Evolutionary conservation across 1,284 basidiomycete species (phyloP), one percentile per base, ranked within the genome.

Genomic region (Sporisorium graminicola): DNA sequence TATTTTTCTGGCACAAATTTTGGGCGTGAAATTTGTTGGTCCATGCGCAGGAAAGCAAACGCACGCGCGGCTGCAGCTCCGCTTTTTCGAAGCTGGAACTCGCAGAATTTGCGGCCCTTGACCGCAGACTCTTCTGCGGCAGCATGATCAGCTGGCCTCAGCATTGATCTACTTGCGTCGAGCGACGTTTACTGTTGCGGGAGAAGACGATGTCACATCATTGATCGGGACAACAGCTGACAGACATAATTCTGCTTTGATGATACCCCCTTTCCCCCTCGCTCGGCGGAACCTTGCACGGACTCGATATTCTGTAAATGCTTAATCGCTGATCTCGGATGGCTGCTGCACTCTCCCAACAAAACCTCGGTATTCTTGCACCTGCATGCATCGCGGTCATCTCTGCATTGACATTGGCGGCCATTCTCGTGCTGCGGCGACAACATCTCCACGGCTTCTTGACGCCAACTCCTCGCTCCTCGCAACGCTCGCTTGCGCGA

Each of bases 241-340:
- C 53, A 18, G 46, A 44, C 13, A 27, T 24, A 12, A 27, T 22
- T 24, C 37, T 31, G 20, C 46, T 26, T 42, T 42, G 12, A 26
- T 58, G 13, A 27, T 35, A 24, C 20, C 37, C 9, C 24, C 49
- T 43, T 50, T 49, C 24, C n/a, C n/a, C 5, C 31, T 54, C 22
- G 18, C 35, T 29, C 24, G 16, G 26, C 35, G 62, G 49, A 46
- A 43, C 85, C 80, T 83, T 84, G 86, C 79, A 86, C 87, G 77
- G 85, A 86, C 75, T 86, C 86, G 40, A 58, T n/a, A 33, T 14
- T 37, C 16, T 12, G 22, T 50, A 60, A 58, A 33, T n/a, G 35
- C 35, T 50, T 31, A 1, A 31, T 31, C 9, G 49, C 49, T 50
- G 49, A 50, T 50, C 49, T 50, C 27, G n/a, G n/a, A n/a, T 40